Conservation (phyloP, 768 basidiomycete species). For the Albatrellus ellisii region DNA sequence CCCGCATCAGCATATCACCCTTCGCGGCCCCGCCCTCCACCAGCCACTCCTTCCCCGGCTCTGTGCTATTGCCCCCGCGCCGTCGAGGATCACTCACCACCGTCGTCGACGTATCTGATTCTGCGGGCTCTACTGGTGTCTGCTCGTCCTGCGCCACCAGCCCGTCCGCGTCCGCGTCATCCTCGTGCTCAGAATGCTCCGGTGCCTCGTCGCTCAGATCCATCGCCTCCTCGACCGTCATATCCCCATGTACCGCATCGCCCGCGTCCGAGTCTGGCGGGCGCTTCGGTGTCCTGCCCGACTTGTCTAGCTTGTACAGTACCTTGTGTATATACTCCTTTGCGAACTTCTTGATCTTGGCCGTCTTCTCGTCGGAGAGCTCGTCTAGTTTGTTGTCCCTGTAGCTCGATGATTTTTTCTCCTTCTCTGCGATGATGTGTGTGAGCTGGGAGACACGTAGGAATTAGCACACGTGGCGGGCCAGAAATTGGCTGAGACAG, state of each 20-base stretch:
- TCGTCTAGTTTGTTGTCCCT: conserved; percentile 58
- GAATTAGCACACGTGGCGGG: not conserved
- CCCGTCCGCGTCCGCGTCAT: conserved; percentile 11
- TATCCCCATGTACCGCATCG: conserved; percentile 12
- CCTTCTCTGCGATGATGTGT: conserved; percentile 79
- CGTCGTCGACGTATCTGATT: conserved; percentile 12
- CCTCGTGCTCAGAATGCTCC: conserved; percentile 4
- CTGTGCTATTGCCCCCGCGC: conserved; percentile 1
- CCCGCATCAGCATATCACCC: conserved; percentile 30
- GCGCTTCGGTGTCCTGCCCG: conserved; percentile 13
- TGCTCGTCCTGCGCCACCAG: conserved; percentile 5
- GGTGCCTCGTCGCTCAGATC: conserved; percentile 15
- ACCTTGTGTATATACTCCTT: conserved; percentile 87
- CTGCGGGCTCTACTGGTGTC: conserved; percentile 11
- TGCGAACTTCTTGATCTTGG: conserved; percentile 86
- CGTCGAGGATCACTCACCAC: conserved; percentile 10
- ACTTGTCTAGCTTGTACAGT: conserved; percentile 50
- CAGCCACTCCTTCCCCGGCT: not conserved
- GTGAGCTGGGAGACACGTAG: conserved; percentile 46
- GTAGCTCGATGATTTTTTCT: conserved; percentile 78
- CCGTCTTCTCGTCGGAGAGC: conserved; percentile 75
- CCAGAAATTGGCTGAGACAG: not conserved
- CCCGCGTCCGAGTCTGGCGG: conserved; percentile 11
- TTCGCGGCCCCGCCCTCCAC: not conserved
- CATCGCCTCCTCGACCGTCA: conserved; percentile 18